Evolutionary conservation across 345 rosid species (phyloP).

Genomic region (Capsella bursapastoris): DNA sequence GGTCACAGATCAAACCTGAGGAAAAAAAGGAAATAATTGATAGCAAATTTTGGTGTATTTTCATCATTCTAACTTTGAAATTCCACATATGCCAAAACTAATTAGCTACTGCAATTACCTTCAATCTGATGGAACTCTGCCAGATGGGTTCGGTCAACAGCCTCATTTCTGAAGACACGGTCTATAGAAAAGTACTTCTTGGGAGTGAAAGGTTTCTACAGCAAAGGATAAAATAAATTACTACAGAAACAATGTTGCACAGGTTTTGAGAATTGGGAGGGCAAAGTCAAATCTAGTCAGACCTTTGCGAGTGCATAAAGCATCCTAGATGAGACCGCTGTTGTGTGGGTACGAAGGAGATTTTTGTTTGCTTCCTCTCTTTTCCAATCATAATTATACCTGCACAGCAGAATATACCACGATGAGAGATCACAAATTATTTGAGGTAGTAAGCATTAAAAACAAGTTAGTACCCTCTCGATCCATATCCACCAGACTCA

Average conservation of each 20-base stretch:
- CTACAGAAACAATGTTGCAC: conserved; percentile 14
- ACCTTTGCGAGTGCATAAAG: conserved; percentile 91
- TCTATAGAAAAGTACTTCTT: conserved; percentile 94
- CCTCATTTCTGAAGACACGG: conserved; percentile 98
- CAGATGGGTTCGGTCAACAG: conserved; percentile 94
- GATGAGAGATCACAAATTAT: not conserved
- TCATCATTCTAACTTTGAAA: conserved; percentile 2
- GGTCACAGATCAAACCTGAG: conserved; percentile 88
- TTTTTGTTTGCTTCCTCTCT: conserved; percentile 97
- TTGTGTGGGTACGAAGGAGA: conserved; percentile 91
- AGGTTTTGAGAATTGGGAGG: conserved; percentile 1
- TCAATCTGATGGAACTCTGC: conserved; percentile 98
- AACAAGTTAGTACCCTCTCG: conserved; percentile 67
- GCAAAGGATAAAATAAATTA: conserved; percentile 13
- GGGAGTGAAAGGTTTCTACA: conserved; percentile 68
- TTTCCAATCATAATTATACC: conserved; percentile 93
- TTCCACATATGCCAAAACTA: not conserved
- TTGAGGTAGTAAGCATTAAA: conserved; percentile 3
- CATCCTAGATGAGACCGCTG: conserved; percentile 92
- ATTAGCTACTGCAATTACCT: conserved; percentile 55
- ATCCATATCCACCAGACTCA: conserved; percentile 90
- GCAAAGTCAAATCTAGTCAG: conserved; percentile 17
- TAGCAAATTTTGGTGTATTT: not conserved
- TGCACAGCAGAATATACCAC: conserved; percentile 30
- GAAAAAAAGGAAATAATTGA: conserved; percentile 30